phyloP scores from a whole-genome alignment of 176 grass and related monocot species.

The Typha latifolia region DNA sequence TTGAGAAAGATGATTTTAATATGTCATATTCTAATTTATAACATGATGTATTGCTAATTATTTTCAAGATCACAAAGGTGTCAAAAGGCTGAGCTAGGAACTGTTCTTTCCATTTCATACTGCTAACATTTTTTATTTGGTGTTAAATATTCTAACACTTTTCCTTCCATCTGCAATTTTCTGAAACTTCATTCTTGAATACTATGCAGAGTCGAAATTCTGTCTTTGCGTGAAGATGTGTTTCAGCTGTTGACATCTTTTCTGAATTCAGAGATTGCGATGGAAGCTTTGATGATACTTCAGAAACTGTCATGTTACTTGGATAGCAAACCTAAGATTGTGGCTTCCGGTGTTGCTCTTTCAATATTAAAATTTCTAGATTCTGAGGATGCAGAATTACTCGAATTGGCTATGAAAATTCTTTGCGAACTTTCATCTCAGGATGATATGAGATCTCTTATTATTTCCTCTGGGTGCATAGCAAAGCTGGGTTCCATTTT shows the following conservation, averaged over 20 bases:
- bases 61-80: too few relatives aligned
- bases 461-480: constrained; percentile 58
- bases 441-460: constrained; percentile 30
- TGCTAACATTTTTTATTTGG: neutral
- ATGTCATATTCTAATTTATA: too few relatives aligned
- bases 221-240: constrained; percentile 40
- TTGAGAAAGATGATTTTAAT: too few relatives aligned
- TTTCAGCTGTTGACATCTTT: constrained; percentile 48
- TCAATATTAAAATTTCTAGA: constrained; percentile 40
- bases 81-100: too few relatives aligned
- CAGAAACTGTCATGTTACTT: constrained; percentile 38
- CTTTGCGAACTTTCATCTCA: constrained; percentile 53
- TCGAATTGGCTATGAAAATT: constrained; percentile 53
- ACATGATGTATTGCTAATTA: too few relatives aligned
- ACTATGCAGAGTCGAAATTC: constrained; percentile 39
- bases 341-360: constrained; percentile 36
- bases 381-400: constrained; percentile 41
- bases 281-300: constrained; percentile 51
- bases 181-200: constrained; percentile 2
- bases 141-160: constrained; percentile 5
- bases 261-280: constrained; percentile 43
- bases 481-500: constrained; percentile 50
- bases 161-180: neutral
- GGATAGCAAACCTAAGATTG: constrained; percentile 33
- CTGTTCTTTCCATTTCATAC: neutral